Percentiles rank a stretch among this genome's conserved stretches.
phyloP scores from a whole-genome alignment of 495 filamentous ascomycete genomes.

The Tuber calosporum region DNA sequence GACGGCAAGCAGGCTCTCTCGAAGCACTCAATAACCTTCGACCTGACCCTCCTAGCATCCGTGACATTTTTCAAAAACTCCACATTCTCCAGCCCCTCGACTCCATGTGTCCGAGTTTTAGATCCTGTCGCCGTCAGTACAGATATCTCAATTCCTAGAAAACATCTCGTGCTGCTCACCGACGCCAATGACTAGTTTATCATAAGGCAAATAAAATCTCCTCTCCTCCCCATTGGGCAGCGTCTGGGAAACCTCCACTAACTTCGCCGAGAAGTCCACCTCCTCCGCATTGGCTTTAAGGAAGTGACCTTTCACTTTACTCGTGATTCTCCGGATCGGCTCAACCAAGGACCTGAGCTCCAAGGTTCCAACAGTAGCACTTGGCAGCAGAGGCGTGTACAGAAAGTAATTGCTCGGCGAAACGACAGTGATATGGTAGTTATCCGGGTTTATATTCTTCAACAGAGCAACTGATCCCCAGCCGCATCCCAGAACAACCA shows the following conservation, averaged over 20 bases:
- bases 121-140: constrained; percentile 52
- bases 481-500: constrained; percentile 89
- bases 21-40: constrained; percentile 82
- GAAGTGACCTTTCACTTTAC: constrained; percentile 75
- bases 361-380: constrained; percentile 90
- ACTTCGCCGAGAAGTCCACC: constrained; percentile 81
- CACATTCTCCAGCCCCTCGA: constrained; percentile 89
- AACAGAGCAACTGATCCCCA: constrained; percentile 92
- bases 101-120: constrained; percentile 87
- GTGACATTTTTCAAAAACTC: constrained; percentile 90
- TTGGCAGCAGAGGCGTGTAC: constrained; percentile 96
- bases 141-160: constrained; percentile 14
- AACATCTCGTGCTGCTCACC: constrained; percentile 49
- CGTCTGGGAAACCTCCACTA: constrained; percentile 75
- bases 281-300: constrained; percentile 76
- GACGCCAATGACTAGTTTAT: constrained; percentile 93
- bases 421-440: constrained; percentile 91
- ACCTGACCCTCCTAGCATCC: constrained; percentile 82
- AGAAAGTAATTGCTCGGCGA: constrained; percentile 93
- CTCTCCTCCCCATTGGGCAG: constrained; percentile 62
- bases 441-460: constrained; percentile 79
- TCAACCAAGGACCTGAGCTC: constrained; percentile 86
- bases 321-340: constrained; percentile 77
- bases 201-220: constrained; percentile 91
- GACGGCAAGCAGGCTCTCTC: constrained; percentile 91